Evolutionary conservation across 2,329 filamentous ascomycete species (phyloP), one percentile per base, ranked within the genome.

Genomic region (Chaetomiaceae sp.): DNA sequence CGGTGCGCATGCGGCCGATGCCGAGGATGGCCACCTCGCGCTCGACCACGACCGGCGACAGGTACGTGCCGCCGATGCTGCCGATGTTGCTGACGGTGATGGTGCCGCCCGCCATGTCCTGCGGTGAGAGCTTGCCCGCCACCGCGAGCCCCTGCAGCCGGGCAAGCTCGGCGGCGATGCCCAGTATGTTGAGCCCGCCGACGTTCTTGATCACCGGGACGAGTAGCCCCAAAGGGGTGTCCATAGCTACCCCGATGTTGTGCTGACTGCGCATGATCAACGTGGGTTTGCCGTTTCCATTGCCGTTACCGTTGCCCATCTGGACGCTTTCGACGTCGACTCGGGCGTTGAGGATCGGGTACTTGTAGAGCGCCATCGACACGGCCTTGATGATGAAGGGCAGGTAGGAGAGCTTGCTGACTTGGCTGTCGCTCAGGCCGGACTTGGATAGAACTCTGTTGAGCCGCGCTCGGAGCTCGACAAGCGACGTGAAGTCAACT

Each of bases 21-120:
- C 91, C 93, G 22, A 98, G 67, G 61, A 98, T 98, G 8, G 88
- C 89, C 9, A 97, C 86, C 68, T 97, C 90, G 34, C 80, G 85
- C 52, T 89, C 84, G 38, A 95, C 88, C 57, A 98, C 88, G 40
- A 98, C 86, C 1, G 93, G 93, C 24, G 85, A 83, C 38, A 97
- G 82, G 58, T 95, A 95, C 1, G 87, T 93, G 22, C 93, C 93
- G 45, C 93, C 93, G 37, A 98, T 88, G 58, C 83, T 95, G 37
- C 93, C 93, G 57, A 98, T 95, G 64, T 98, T 98, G 58, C 89
- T 95, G 40, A 98, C 81, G 0, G 93, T 96, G 60, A 98, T 91
- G 1, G 93, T 97, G 14, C 89, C 89, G 42, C 89, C 89, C 29
- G 74, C 77, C 53, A 98, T 74, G 65, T 98, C 90, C 15, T 76